phyloP scores from a whole-genome alignment of 2,329 filamentous ascomycete genomes.

The Aspergillus melleus region DNA sequence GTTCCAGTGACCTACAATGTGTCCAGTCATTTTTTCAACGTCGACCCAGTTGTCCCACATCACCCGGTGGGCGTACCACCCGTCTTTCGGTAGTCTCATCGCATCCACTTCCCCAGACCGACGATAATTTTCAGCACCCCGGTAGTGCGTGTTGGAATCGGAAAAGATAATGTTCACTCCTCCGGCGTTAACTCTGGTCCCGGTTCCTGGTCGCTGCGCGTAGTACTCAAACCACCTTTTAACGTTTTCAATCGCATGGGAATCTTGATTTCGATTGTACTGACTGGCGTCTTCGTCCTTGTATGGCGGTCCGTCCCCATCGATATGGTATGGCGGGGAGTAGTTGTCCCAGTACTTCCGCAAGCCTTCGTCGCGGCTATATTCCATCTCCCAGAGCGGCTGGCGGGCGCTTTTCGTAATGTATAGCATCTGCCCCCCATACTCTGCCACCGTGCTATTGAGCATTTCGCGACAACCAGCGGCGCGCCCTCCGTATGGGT shows the following conservation, averaged over 20 bases:
- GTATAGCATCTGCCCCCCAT: constrained; percentile 1
- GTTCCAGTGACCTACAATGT: constrained; percentile 10
- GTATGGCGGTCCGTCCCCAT: background rate
- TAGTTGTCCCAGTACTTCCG: constrained; percentile 5
- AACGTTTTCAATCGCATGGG: constrained; percentile 3
- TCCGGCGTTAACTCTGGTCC: constrained; percentile 5
- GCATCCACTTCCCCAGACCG: constrained; percentile 7
- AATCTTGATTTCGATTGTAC: constrained; percentile 8
- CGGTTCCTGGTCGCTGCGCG: constrained; percentile 5
- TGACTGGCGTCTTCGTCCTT: background rate
- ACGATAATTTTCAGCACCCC: constrained; percentile 6
- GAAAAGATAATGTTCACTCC: constrained; percentile 9
- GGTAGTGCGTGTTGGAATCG: constrained; percentile 5
- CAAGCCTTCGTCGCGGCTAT: constrained; percentile 6
- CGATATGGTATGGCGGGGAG: constrained; percentile 6
- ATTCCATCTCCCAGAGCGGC: constrained; percentile 7
- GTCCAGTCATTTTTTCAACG: constrained; percentile 1
- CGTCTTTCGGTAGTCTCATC: constrained; percentile 4
- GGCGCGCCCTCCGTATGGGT: background rate
- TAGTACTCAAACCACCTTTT: constrained; percentile 6
- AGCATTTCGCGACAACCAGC: background rate
- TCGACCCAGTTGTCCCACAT: constrained; percentile 13
- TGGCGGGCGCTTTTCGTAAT: background rate
- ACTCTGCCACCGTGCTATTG: background rate
- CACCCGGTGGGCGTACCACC: constrained; percentile 8